Conservation (phyloP, 352 stramenopile genomes). For the Phytophthora chlamydospora region DNA sequence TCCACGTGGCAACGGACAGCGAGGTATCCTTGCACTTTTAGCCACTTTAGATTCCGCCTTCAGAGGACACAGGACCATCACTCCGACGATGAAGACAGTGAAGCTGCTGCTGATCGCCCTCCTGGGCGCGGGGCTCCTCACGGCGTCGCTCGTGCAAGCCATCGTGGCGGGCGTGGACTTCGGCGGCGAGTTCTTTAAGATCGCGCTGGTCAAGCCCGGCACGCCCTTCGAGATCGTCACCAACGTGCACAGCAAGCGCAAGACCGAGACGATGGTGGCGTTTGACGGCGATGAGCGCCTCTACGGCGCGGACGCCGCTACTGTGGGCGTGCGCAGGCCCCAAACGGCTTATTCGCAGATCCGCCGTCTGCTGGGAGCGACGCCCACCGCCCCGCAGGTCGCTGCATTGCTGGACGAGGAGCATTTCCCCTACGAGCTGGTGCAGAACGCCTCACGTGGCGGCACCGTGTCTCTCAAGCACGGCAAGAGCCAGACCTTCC, state of each 20-base stretch:
- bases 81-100: constrained; percentile 38
- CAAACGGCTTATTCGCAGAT: constrained; percentile 92
- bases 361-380: constrained; percentile 89
- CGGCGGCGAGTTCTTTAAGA: constrained; percentile 92
- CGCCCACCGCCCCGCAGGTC: constrained; percentile 76
- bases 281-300: constrained; percentile 93
- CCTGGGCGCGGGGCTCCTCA: constrained; percentile 42
- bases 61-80: constrained; percentile 29
- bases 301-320: constrained; percentile 95
- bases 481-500: constrained; percentile 71
- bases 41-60: constrained; percentile 36
- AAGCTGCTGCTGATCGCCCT: constrained; percentile 37
- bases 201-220: constrained; percentile 91
- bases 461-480: constrained; percentile 69
- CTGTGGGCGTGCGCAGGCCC: constrained; percentile 92
- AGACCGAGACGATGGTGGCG: constrained; percentile 95
- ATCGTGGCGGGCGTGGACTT: constrained; percentile 94
- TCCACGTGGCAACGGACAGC: constrained; percentile 25
- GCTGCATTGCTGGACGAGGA: constrained; percentile 62
- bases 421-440: constrained; percentile 83
- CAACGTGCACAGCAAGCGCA: constrained; percentile 98
- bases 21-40: constrained; percentile 13
- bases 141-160: constrained; percentile 40
- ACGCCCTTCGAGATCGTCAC: constrained; percentile 98
- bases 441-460: constrained; percentile 82